Evolutionary conservation across 106 monocot genomes (phyloP), one percentile per base, ranked within the genome.

Genomic region (Apostasia ramifera): DNA sequence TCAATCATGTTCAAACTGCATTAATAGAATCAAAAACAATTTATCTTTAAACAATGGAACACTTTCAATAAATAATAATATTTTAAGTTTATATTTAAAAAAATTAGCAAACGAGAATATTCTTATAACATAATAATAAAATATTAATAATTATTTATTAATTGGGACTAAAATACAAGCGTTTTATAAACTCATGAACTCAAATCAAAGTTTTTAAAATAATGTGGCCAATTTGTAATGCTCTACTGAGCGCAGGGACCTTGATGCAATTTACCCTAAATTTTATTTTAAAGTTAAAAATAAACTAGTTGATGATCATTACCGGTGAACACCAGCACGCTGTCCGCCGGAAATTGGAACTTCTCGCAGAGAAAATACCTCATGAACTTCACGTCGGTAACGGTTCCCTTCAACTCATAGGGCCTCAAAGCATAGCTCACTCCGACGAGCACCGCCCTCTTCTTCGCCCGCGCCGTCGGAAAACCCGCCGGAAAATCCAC

Each of bases 371-470:
- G 83, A 61, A 95, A 63, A 69, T 66, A 84, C 61, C 67, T 73
- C 79, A 91, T 83, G 75, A 75, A 88, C 56, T 91, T 83, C 47
- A 91, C 83, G 51, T 95, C 94, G 50, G 88, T 95, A 39, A 95
- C 74, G 0, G 85, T 86, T 60, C 94, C 94, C 62, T 80, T 81
- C 57, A 95, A 85, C 81, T 95, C 88, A 60, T 91, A 88, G 15
- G 74, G 44, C 68, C 43, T 80, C 38, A 63, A 61, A 3, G 0
- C 47, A 68, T 88, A 88, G 43, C 69, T 70, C 64, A 88, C 69
- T 12, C 87, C 87, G 2, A 78, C 47, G 39, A 88, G 69, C 57
- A 88, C 53, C 44, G 87, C 87, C 67, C 81, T 68, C 56, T 74
- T 88, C 66, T 69, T 76, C 54, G 75, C 75, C 5, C 69, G 70